Base-by-base conservation (phyloP, 2,329 filamentous ascomycete genomes). In the Clathrospora elynae region DNA sequence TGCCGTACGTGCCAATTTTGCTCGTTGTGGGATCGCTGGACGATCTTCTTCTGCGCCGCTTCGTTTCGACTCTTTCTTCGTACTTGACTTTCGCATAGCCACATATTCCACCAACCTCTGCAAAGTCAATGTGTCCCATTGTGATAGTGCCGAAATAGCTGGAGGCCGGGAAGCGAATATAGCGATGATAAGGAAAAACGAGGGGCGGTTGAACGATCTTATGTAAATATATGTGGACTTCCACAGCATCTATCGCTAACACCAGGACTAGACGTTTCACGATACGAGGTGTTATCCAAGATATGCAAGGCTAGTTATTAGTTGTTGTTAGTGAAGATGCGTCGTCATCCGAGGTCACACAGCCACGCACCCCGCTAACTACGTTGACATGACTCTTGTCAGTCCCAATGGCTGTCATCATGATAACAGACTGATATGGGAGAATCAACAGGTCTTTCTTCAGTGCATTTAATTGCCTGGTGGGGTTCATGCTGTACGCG, bases 351-450 rank as follows among this genome's bases (percentile, higher is more conserved):
- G 20, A 24, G 30, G 28, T 35, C 19, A 22, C 44, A 37, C 25
- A 51, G 41, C 42, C 43, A 39, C 48, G 16, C n/a, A n/a, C n/a
- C n/a, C 24, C 20, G 25, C 48, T 51, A 51, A 35, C 48, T 36
- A 24, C 33, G 38, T 44, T 23, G 22, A 37, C 33, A 25, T 19
- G n/a, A 12, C 10, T n/a, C 20, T 10, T n/a, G n/a, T n/a, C n/a
- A n/a, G n/a, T n/a, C n/a, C n/a, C n/a, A n/a, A n/a, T n/a, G n/a
- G 14, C 17, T 3, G 35, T 37, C 35, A 37, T 29, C 6, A 37
- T 29, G 14, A 37, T 24, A 29, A 13, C 13, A 11, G 16, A 7
- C 14, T n/a, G n/a, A n/a, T n/a, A n/a, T n/a, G n/a, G n/a, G n/a
- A n/a, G n/a, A n/a, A n/a, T n/a, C n/a, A n/a, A n/a, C n/a, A n/a